These are phyloP conservation scores for Lepraria neglecta DNA, from an alignment of 495 filamentous ascomycete species.

Conservation along the genomic window DNA sequence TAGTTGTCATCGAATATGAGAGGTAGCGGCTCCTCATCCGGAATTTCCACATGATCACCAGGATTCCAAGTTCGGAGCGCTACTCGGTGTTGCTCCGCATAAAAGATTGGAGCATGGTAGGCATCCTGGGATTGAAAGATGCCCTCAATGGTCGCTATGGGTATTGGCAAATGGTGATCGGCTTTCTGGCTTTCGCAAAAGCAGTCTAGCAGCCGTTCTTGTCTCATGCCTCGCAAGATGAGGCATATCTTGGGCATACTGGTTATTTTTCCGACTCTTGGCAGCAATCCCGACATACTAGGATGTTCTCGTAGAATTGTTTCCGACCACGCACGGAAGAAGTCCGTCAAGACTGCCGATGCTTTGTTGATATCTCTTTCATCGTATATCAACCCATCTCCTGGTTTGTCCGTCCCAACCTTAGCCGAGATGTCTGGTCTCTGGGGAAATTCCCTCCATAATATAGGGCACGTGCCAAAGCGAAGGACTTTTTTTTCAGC, in stretches of 20 bases:
- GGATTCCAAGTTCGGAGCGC: slow-evolving; percentile 8
- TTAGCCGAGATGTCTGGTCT: slow-evolving; percentile 3
- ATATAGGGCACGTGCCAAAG: not conserved
- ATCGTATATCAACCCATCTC: slow-evolving; percentile 17
- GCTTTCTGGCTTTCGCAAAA: not conserved
- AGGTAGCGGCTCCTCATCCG: slow-evolving; percentile 20
- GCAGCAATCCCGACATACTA: not conserved
- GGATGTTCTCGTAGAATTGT: not conserved
- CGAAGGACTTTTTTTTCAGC: not conserved
- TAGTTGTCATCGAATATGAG: not conserved
- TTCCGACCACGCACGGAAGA: slow-evolving; percentile 19
- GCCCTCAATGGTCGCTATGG: not conserved
- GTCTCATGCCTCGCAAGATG: slow-evolving; percentile 13
- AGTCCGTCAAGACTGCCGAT: slow-evolving; percentile 7
- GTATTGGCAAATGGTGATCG: slow-evolving; percentile 3
- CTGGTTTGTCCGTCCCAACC: slow-evolving; percentile 15
- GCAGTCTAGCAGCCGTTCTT: slow-evolving; percentile 13
- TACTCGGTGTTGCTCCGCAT: slow-evolving; percentile 18
- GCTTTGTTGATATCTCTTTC: slow-evolving; percentile 8
- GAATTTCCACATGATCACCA: slow-evolving; percentile 11
- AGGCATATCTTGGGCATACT: slow-evolving; percentile 13
- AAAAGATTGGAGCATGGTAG: slow-evolving; percentile 1
- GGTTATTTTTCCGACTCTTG: not conserved
- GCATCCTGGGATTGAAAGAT: slow-evolving; percentile 2
- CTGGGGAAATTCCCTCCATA: slow-evolving; percentile 7